phyloP scores from a whole-genome alignment of 2,329 filamentous ascomycete species.

The Geosmithia flava region DNA sequence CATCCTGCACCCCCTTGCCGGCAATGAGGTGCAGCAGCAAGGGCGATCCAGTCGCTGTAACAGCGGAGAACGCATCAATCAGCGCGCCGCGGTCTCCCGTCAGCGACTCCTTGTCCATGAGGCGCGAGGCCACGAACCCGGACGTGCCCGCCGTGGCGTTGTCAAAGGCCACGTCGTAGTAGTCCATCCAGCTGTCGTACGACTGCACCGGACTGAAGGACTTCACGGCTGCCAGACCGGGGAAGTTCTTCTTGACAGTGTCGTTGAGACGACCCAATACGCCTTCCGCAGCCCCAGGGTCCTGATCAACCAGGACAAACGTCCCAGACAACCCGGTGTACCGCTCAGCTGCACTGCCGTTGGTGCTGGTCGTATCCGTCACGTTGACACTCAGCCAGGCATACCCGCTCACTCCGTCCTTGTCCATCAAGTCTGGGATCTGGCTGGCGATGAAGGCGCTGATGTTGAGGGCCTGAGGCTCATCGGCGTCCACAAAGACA shows the following conservation, averaged over 20 bases:
- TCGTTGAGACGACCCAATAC: not conserved
- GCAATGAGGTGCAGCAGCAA: slow-evolving; percentile 21
- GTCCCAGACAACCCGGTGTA: slow-evolving; percentile 17
- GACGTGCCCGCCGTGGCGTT: slow-evolving; percentile 19
- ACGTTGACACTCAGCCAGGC: slow-evolving; percentile 21
- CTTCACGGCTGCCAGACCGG: slow-evolving; percentile 9
- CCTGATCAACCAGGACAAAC: not conserved
- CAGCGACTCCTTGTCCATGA: slow-evolving; percentile 25
- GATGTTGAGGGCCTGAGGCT: slow-evolving; percentile 30
- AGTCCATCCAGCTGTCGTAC: slow-evolving; percentile 23
- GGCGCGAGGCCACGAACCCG: slow-evolving; percentile 26
- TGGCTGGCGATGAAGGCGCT: slow-evolving; percentile 31
- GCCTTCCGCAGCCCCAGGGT: not conserved
- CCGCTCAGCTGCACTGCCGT: slow-evolving; percentile 15
- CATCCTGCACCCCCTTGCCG: slow-evolving; percentile 30
- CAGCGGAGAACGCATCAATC: slow-evolving; percentile 21
- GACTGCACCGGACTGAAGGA: slow-evolving; percentile 20
- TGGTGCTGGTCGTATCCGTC: slow-evolving; percentile 16
- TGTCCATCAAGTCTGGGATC: slow-evolving; percentile 31
- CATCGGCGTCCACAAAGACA: slow-evolving; percentile 7
- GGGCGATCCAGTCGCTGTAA: slow-evolving; percentile 10
- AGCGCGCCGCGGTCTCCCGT: slow-evolving; percentile 18
- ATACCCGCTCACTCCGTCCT: slow-evolving; percentile 37
- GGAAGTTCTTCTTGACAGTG: slow-evolving; percentile 18
- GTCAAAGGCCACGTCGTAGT: slow-evolving; percentile 23